Percentiles rank a stretch among this genome's conserved stretches.
Conservation (phyloP, 345 rosid genomes). For the Gossypium mustelinum region DNA sequence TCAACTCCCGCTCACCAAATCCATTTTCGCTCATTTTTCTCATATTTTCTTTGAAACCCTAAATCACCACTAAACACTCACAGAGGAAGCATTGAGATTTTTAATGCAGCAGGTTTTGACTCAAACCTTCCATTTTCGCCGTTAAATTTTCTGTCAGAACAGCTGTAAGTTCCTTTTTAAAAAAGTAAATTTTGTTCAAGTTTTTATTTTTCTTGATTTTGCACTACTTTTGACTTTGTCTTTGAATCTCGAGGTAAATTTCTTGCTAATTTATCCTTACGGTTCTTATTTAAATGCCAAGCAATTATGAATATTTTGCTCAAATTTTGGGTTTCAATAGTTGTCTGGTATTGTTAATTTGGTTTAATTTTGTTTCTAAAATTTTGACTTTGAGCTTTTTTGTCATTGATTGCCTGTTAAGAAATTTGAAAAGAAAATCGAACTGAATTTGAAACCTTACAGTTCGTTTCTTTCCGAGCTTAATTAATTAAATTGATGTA, state of each 20-base stretch:
- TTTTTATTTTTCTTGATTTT: not conserved
- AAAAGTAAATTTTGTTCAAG: not conserved
- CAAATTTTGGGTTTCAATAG: not conserved
- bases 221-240: not conserved
- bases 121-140: not conserved
- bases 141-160: not conserved
- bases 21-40: not conserved
- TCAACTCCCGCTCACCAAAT: conserved; percentile 25
- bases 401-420: not conserved
- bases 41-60: conserved; percentile 18
- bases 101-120: not conserved
- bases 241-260: not conserved
- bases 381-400: not conserved
- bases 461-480: not conserved
- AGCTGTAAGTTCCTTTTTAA: not conserved
- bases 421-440: not conserved
- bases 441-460: not conserved
- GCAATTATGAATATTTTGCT: not conserved
- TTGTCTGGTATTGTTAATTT: not conserved
- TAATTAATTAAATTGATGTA: not conserved
- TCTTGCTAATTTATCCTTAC: not conserved
- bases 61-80: not conserved
- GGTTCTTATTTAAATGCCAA: not conserved
- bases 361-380: not conserved
- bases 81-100: not conserved